Evolutionary conservation across 2,329 filamentous ascomycete species (phyloP).

Genomic region (Cordyceps pruinosa): DNA sequence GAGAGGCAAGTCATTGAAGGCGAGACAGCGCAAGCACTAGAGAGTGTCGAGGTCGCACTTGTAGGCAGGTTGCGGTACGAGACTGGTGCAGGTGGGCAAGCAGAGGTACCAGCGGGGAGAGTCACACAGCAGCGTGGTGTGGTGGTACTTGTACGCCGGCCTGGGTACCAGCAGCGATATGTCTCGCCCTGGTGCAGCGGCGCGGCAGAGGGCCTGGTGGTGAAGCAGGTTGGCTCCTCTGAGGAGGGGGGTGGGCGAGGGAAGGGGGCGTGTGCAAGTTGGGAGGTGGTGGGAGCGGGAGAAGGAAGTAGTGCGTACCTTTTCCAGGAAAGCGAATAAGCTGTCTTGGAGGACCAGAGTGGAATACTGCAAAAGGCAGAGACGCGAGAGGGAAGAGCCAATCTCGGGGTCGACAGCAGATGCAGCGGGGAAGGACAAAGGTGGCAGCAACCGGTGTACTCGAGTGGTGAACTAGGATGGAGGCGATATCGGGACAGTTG

Average conservation of each 20-base stretch:
- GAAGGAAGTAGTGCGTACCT: constrained; percentile 2
- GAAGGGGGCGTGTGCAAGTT: neutral
- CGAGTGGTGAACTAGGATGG: neutral
- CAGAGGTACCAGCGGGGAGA: neutral
- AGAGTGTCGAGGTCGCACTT: constrained; percentile 5
- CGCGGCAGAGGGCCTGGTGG: constrained; percentile 1
- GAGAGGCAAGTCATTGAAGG: constrained; percentile 5
- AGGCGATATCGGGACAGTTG: neutral
- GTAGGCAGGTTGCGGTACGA: neutral
- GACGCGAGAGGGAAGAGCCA: neutral
- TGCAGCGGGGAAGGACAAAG: neutral
- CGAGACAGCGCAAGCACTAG: constrained; percentile 4
- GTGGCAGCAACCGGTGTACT: neutral
- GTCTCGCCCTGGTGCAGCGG: constrained; percentile 8
- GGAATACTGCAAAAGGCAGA: neutral
- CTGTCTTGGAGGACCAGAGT: neutral
- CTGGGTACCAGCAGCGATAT: constrained; percentile 5
- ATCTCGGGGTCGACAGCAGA: neutral
- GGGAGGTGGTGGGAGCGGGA: neutral
- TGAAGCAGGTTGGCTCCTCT: neutral
- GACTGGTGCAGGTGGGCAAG: neutral
- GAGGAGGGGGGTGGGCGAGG: constrained; percentile 1
- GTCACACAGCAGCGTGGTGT: constrained; percentile 1
- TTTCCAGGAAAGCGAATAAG: neutral
- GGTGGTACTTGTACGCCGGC: constrained; percentile 3